Conservation (phyloP, 176 grass and related monocot genomes). For the Aechmea fasciata region DNA sequence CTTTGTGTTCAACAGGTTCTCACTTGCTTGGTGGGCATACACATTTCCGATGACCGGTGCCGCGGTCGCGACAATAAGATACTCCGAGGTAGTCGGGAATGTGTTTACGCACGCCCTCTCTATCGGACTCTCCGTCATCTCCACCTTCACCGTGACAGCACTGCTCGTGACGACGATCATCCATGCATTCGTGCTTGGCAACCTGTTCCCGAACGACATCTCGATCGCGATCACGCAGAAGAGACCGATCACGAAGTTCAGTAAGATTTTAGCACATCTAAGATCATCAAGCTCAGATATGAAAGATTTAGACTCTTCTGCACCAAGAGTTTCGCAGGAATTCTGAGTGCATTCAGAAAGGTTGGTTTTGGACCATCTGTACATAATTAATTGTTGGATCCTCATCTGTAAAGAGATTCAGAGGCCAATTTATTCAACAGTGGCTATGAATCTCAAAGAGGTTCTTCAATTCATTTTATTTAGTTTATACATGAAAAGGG, state of each 20-base stretch:
- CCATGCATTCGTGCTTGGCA: constrained; percentile 70
- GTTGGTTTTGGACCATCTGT: background rate
- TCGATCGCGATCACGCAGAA: constrained; percentile 78
- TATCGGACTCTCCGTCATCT: constrained; percentile 60
- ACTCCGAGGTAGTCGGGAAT: constrained; percentile 64
- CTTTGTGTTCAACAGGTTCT: constrained; percentile 36
- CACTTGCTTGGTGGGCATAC: constrained; percentile 98
- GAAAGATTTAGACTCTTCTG: constrained; percentile 44
- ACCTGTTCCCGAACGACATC: constrained; percentile 95
- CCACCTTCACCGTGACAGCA: constrained; percentile 62
- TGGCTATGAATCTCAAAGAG: background rate
- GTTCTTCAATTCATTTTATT: background rate
- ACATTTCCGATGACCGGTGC: constrained; percentile 89
- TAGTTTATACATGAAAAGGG: too few relatives aligned
- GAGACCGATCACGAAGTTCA: constrained; percentile 71
- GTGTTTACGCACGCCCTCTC: constrained; percentile 46
- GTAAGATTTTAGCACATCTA: constrained; percentile 56
- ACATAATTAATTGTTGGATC: background rate
- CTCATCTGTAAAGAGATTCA: background rate
- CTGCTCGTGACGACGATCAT: constrained; percentile 64
- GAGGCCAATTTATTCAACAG: background rate
- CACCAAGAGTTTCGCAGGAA: constrained; percentile 2
- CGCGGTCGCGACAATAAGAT: constrained; percentile 64
- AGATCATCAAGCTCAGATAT: constrained; percentile 66
- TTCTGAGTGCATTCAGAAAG: background rate